A percentile compares a stretch with the other conserved stretches of the same genome.
These are phyloP conservation scores for Annulohypoxylon maeteangense DNA, from an alignment of 495 filamentous ascomycete genomes.

Conservation along the genomic window DNA sequence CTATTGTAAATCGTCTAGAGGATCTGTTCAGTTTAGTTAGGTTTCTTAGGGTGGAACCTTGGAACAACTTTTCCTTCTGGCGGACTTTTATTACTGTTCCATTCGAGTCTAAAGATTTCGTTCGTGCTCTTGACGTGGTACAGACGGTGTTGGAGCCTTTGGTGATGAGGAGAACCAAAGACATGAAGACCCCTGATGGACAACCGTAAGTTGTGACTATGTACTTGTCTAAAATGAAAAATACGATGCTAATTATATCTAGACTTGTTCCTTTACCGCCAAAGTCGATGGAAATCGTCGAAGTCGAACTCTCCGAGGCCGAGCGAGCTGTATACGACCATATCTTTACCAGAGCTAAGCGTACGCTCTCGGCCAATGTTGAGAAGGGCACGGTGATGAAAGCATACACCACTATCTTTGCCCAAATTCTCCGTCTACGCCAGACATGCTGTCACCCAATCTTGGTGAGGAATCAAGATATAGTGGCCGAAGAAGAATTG, in stretches of 20 bases:
- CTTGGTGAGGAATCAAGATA: slow-evolving; percentile 82
- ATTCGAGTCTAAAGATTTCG: slow-evolving; percentile 93
- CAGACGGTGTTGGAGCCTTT: slow-evolving; percentile 96
- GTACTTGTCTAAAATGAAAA: not conserved
- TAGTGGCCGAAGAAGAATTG: slow-evolving; percentile 89
- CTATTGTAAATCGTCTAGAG: slow-evolving; percentile 95
- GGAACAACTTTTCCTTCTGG: slow-evolving; percentile 99
- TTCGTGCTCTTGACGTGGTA: slow-evolving; percentile 93
- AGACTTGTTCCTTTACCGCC: slow-evolving; percentile 84
- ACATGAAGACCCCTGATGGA: slow-evolving; percentile 96
- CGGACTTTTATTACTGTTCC: slow-evolving; percentile 97
- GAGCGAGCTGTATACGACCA: slow-evolving; percentile 93
- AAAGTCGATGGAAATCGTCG: slow-evolving; percentile 81
- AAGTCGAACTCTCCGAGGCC: slow-evolving; percentile 81
- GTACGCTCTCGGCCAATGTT: slow-evolving; percentile 83
- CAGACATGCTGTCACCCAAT: slow-evolving; percentile 95
- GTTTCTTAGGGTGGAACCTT: slow-evolving; percentile 93
- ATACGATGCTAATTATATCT: slow-evolving; percentile 26
- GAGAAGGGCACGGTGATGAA: slow-evolving; percentile 93
- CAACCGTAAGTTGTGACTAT: slow-evolving; percentile 59
- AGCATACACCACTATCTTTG: slow-evolving; percentile 94
- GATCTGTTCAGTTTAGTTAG: slow-evolving; percentile 95
- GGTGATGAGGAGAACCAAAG: slow-evolving; percentile 94
- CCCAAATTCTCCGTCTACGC: slow-evolving; percentile 92
- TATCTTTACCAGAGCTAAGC: slow-evolving; percentile 83